Evolutionary conservation across 2,329 filamentous ascomycete species (phyloP), one percentile per base, ranked within the genome.

Genomic region (Seiridium unicorne): DNA sequence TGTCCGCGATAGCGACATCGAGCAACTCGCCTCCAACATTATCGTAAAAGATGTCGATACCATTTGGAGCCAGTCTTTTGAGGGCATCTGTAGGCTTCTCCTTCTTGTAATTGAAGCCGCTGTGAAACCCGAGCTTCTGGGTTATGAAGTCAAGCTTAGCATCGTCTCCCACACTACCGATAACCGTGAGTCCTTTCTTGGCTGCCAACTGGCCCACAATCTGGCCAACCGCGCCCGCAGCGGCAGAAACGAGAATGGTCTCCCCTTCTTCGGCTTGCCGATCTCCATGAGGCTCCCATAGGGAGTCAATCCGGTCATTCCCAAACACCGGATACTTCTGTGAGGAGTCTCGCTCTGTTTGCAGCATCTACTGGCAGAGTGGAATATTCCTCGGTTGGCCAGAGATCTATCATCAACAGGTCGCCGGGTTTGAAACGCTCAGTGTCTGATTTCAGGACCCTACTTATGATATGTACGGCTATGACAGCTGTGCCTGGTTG

Each of bases 31-130:
- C 81, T 9, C 81, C 82, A 4, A 84, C 81, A 59, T 83, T 84
- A 63, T 84, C 81, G 60, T 76, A 84, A 72, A 82, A 82, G 26
- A 83, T 92, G 69, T 96, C 91, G 63, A 96, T 83, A 4, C 91
- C 92, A 10, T 92, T 75, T 0, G 91, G 91, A 0, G 90, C 90
- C 18, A 95, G 81, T 60, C 90, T 82, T 64, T 80, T 75, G 59
- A 96, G 80, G 0, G 90, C 91, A 9, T 89, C 88, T 1, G 76
- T 70, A 0, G 91, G 83, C 66, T 83, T 84, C 78, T 95, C 91
- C 66, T 85, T 93, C 83, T 95, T 94, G 82, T 96, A 96, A 81
- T 96, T 95, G 79, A 94, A 95, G 7, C 88, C 92, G 13, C 65
- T 77, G 59, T 84, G 81, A 65, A 81, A 84, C 7, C 81, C 82